phyloP scores from a whole-genome alignment of 2,329 filamentous ascomycete species.

The Pleochaeta shiraiana region DNA sequence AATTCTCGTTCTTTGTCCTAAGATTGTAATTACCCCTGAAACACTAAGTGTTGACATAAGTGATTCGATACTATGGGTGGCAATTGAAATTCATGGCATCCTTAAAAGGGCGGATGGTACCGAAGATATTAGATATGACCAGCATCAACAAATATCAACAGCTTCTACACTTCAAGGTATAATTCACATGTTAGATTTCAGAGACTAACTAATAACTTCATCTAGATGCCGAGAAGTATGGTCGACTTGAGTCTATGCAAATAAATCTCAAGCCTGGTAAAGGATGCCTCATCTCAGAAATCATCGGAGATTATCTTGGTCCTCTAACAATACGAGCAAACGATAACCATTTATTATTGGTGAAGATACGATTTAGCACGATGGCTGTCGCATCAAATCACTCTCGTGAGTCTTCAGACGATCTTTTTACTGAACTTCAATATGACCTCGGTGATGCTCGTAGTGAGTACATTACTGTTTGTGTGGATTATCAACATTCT shows the following conservation, averaged over 20 bases:
- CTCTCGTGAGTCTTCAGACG: conserved; percentile 25
- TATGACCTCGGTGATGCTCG: conserved; percentile 28
- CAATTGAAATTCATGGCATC: conserved; percentile 18
- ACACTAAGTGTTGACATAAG: conserved; percentile 15
- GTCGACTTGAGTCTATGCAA: conserved; percentile 14
- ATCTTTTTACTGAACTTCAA: conserved; percentile 36
- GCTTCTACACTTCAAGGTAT: not conserved
- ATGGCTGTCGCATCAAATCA: conserved; percentile 12
- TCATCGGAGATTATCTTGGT: conserved; percentile 15
- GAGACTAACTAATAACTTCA: not conserved
- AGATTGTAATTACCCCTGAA: conserved; percentile 17
- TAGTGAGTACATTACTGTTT: conserved; percentile 29
- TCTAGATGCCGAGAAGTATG: conserved; percentile 10
- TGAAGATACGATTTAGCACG: conserved; percentile 13
- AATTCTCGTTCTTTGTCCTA: conserved; percentile 13
- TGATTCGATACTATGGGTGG: conserved; percentile 18
- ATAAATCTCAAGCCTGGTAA: conserved; percentile 13
- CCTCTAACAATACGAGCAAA: conserved; percentile 10
- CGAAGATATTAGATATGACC: not conserved
- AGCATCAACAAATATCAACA: not conserved
- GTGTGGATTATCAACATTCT: conserved; percentile 33
- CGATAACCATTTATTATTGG: conserved; percentile 16
- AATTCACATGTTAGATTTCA: not conserved
- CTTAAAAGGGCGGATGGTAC: conserved; percentile 11
- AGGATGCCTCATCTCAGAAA: conserved; percentile 13